These are phyloP conservation scores for Cytidiella melzeri DNA, from an alignment of 768 basidiomycete species.

Conservation along the genomic window DNA sequence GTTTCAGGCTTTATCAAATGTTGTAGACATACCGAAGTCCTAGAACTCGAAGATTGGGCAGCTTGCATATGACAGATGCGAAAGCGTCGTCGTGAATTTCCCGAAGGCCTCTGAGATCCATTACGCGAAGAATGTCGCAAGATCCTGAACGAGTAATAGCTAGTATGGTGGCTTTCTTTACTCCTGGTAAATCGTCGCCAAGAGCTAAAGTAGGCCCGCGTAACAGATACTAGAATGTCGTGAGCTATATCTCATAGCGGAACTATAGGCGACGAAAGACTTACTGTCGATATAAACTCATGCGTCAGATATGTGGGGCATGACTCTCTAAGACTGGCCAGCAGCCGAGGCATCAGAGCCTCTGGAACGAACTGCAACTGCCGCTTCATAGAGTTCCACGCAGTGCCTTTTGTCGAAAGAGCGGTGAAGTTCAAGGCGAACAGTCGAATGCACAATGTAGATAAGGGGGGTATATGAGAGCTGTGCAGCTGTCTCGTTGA, in stretches of 20 bases:
- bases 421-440: conserved; percentile 41
- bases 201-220: conserved; percentile 46
- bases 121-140: conserved; percentile 32
- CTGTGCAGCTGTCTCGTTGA: conserved; percentile 38
- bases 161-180: conserved; percentile 42
- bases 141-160: conserved; percentile 29
- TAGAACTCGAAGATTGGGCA: conserved; percentile 41
- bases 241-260: background rate
- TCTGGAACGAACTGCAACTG: conserved; percentile 49
- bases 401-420: conserved; percentile 32
- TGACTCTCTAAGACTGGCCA: conserved; percentile 41
- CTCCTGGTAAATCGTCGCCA: conserved; percentile 44
- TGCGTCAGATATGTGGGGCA: conserved; percentile 49
- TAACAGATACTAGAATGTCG: conserved; percentile 44
- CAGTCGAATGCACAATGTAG: conserved; percentile 42
- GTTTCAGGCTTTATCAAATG: conserved; percentile 3
- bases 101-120: conserved; percentile 46
- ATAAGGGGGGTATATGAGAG: conserved; percentile 36
- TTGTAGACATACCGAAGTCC: conserved; percentile 47
- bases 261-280: conserved; percentile 8
- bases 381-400: conserved; percentile 35
- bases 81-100: conserved; percentile 48
- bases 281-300: conserved; percentile 50
- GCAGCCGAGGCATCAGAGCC: conserved; percentile 40
- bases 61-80: conserved; percentile 39